phyloP scores from a whole-genome alignment of 306 rosid species.

The Acacia acuminata region DNA sequence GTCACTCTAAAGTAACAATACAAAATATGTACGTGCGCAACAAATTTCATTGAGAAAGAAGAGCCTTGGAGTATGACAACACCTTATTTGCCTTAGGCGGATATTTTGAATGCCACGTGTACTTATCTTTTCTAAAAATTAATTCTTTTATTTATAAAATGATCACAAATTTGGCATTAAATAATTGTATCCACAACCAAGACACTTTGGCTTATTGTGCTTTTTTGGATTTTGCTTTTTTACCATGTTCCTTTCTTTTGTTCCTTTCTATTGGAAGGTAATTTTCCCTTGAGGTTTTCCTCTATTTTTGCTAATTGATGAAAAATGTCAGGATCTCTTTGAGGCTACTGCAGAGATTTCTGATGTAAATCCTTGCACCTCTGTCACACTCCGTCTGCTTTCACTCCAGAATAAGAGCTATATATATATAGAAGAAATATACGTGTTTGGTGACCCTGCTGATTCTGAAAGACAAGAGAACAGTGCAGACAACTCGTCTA shows the following conservation, averaged over 20 bases:
- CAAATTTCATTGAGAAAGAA: background rate
- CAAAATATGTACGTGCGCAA: background rate
- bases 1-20: background rate
- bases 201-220: background rate
- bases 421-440: slow-evolving; percentile 74
- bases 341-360: slow-evolving; percentile 92
- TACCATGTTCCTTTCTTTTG: background rate
- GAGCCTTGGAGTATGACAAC: background rate
- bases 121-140: background rate
- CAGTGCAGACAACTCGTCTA: slow-evolving; percentile 45
- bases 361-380: slow-evolving; percentile 74
- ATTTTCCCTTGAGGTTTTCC: background rate
- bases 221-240: background rate
- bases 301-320: slow-evolving; percentile 3
- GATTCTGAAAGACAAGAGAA: slow-evolving; percentile 53
- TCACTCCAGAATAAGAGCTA: slow-evolving; percentile 74
- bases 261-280: background rate
- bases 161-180: background rate
- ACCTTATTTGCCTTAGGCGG: background rate
- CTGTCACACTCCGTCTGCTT: slow-evolving; percentile 77
- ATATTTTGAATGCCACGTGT: background rate
- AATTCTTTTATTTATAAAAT: background rate
- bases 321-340: slow-evolving; percentile 58
- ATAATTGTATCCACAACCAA: background rate
- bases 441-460: slow-evolving; percentile 77